Conservation (phyloP, 2,329 filamentous ascomycete genomes). For the Alternaria burnsii region DNA sequence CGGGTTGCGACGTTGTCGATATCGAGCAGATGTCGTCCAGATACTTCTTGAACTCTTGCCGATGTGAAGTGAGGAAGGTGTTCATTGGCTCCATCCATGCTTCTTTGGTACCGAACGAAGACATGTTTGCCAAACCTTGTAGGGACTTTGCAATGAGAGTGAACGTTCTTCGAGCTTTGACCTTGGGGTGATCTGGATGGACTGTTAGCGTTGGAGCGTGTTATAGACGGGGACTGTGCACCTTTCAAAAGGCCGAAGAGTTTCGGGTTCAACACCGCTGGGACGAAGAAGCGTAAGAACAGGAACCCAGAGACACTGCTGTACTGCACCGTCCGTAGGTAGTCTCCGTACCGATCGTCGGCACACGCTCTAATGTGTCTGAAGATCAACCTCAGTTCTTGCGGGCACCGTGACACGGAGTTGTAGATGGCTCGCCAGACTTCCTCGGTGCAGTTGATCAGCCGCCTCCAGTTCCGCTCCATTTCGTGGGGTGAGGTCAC, state of each 20-base stretch:
- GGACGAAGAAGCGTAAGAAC: conserved; percentile 94
- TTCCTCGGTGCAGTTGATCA: conserved; percentile 79
- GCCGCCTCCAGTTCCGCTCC: conserved; percentile 80
- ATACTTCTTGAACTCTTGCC: conserved; percentile 83
- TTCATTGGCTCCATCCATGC: conserved; percentile 99
- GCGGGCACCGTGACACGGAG: conserved; percentile 78
- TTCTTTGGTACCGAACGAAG: conserved; percentile 91
- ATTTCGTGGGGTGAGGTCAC: conserved; percentile 73
- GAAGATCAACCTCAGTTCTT: conserved; percentile 84
- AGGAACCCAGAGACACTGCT: conserved; percentile 95
- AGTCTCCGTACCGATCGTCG: conserved; percentile 93
- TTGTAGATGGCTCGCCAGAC: conserved; percentile 84
- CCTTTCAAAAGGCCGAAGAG: conserved; percentile 84
- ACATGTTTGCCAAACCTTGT: conserved; percentile 89
- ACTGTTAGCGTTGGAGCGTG: conserved; percentile 15
- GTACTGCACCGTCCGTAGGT: conserved; percentile 86
- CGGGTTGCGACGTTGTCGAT: conserved; percentile 68
- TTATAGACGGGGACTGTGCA: conserved; percentile 43
- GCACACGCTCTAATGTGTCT: conserved; percentile 92
- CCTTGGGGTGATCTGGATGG: conserved; percentile 76
- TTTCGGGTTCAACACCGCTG: conserved; percentile 94
- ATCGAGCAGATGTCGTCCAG: conserved; percentile 88
- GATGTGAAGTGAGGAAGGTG: conserved; percentile 77
- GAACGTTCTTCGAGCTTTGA: conserved; percentile 83
- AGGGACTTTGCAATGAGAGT: conserved; percentile 93